Evolutionary conservation across 352 stramenopile genomes (phyloP).

Genomic region (Phytophthora pistaciae): DNA sequence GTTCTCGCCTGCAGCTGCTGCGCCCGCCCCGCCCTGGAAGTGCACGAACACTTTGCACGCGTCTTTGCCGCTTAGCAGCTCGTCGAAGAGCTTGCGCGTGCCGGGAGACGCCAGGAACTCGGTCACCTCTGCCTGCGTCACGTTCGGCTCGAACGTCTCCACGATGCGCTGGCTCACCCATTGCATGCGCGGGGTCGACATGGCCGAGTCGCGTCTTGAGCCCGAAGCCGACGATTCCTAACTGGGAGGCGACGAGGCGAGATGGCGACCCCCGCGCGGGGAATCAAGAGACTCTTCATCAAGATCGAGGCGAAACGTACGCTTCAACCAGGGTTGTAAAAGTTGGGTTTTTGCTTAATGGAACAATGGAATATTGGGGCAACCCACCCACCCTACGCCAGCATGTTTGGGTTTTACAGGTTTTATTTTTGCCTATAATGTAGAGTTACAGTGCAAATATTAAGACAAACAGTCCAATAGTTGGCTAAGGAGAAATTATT

Average conservation of each 20-base stretch:
- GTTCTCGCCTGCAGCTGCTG: slow-evolving; percentile 15
- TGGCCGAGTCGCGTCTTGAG: slow-evolving; percentile 33
- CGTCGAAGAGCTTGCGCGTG: slow-evolving; percentile 80
- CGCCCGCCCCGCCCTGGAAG: slow-evolving; percentile 40
- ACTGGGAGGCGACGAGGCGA: slow-evolving; percentile 17
- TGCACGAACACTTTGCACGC: slow-evolving; percentile 84
- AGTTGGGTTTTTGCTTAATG: too few species aligned
- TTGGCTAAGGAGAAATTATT: too few species aligned
- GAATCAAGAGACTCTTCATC: slow-evolving; percentile 22
- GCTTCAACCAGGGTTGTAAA: not conserved
- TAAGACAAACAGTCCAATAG: too few species aligned
- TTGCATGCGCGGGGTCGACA: slow-evolving; percentile 85
- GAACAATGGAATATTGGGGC: too few species aligned
- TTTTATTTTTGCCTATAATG: too few species aligned
- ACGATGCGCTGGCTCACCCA: slow-evolving; percentile 81
- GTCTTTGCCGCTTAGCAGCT: slow-evolving; percentile 79
- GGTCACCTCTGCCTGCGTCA: slow-evolving; percentile 58
- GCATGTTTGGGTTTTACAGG: too few species aligned
- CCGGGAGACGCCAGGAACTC: slow-evolving; percentile 66
- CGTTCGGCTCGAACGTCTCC: slow-evolving; percentile 81
- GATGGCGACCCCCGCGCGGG: not conserved
- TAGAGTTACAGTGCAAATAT: too few species aligned
- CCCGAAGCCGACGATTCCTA: slow-evolving; percentile 21
- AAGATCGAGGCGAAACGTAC: slow-evolving; percentile 38
- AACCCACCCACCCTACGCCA: too few species aligned